These are phyloP conservation scores for Alternaria sp. DNA, from an alignment of 2,329 filamentous ascomycete species.

Conservation along the genomic window DNA sequence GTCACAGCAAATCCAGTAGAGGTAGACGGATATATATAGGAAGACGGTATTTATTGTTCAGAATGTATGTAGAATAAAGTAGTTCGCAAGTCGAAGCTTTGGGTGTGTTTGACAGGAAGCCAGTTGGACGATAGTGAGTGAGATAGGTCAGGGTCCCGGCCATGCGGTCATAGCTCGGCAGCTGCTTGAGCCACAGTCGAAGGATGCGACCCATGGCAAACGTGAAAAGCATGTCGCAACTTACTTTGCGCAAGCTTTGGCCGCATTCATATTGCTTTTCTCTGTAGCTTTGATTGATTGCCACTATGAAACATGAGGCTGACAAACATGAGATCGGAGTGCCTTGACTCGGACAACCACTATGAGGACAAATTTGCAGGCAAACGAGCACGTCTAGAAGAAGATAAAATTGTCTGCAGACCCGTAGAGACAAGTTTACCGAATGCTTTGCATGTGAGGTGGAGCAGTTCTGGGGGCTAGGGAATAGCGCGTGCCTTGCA, in stretches of 20 bases:
- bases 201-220: neutral
- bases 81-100: neutral
- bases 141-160: slow-evolving; percentile 11
- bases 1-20: neutral
- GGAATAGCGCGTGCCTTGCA: slow-evolving; percentile 6
- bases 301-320: neutral
- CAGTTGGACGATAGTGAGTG: slow-evolving; percentile 4
- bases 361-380: neutral
- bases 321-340: neutral
- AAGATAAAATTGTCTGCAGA: neutral
- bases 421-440: neutral
- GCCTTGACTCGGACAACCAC: neutral
- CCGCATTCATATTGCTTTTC: neutral
- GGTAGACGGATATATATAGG: neutral
- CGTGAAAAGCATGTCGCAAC: neutral
- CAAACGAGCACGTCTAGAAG: neutral
- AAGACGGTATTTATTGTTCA: neutral
- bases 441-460: slow-evolving; percentile 1
- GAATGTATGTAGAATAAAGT: neutral
- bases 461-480: neutral
- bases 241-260: neutral
- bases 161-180: slow-evolving; percentile 28
- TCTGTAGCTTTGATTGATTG: neutral
- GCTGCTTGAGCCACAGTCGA: slow-evolving; percentile 2
- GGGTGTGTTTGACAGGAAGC: slow-evolving; percentile 1